Evolutionary conservation across 768 basidiomycete species (phyloP).

Genomic region (Podaxis sp.): DNA sequence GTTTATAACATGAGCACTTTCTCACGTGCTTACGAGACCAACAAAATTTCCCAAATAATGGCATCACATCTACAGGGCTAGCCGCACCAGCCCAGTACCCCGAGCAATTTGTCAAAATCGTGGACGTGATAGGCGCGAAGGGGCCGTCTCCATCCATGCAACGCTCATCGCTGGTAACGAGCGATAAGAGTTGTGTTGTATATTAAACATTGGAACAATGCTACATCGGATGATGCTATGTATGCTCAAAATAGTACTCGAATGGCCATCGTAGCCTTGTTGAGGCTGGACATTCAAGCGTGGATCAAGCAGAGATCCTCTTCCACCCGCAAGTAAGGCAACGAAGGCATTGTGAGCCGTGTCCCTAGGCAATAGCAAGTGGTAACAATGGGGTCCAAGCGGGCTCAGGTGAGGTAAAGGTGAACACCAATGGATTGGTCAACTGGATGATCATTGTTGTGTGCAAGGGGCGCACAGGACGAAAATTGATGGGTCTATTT

Average conservation of each 20-base stretch:
- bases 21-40: conserved; percentile 16
- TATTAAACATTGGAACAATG: conserved; percentile 15
- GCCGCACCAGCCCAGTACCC: not conserved
- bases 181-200: not conserved
- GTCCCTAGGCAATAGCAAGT: conserved; percentile 78
- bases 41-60: conserved; percentile 28
- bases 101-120: conserved; percentile 1
- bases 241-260: conserved; percentile 77
- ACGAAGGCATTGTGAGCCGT: conserved; percentile 74
- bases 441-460: not conserved
- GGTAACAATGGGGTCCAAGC: conserved; percentile 33
- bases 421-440: not conserved
- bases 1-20: conserved; percentile 19
- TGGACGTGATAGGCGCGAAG: not conserved
- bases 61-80: not conserved
- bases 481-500: conserved; percentile 16
- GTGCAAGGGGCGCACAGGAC: not conserved
- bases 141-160: not conserved
- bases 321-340: conserved; percentile 79
- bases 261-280: conserved; percentile 51
- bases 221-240: conserved; percentile 24
- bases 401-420: conserved; percentile 13
- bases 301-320: conserved; percentile 64
- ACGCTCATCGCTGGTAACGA: not conserved
- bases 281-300: conserved; percentile 67